Percentiles rank a stretch among this genome's conserved stretches.
phyloP scores from a whole-genome alignment of 768 basidiomycete genomes.

The Lactarius quietus region DNA sequence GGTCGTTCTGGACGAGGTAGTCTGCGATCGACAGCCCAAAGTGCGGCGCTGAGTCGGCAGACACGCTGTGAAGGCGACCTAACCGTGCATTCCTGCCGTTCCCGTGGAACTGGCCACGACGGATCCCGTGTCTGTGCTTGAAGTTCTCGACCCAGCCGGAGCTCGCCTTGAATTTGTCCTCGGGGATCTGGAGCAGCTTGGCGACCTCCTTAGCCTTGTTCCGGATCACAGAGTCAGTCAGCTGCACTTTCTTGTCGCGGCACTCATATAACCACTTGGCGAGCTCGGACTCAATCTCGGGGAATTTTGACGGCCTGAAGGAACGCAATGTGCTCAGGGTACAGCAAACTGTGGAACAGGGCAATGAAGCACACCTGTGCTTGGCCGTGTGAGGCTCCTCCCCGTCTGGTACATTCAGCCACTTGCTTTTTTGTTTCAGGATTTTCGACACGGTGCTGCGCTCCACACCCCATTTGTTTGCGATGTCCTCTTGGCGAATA shows the following conservation, averaged over 20 bases:
- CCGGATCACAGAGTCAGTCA: slow-evolving; percentile 66
- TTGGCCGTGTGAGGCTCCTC: slow-evolving; percentile 60
- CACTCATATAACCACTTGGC: slow-evolving; percentile 57
- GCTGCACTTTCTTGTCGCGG: slow-evolving; percentile 42
- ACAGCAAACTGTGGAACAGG: neutral
- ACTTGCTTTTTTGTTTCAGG: slow-evolving; percentile 77
- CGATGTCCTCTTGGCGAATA: slow-evolving; percentile 82
- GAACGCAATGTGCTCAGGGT: slow-evolving; percentile 20
- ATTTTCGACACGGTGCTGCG: slow-evolving; percentile 95
- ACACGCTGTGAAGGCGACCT: slow-evolving; percentile 17
- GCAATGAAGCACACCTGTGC: slow-evolving; percentile 49
- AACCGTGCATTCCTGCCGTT: slow-evolving; percentile 33
- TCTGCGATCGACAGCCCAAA: slow-evolving; percentile 24
- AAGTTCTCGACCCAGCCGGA: slow-evolving; percentile 92
- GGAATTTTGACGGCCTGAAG: slow-evolving; percentile 73
- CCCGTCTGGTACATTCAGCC: slow-evolving; percentile 66
- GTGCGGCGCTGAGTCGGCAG: slow-evolving; percentile 15
- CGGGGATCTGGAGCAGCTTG: slow-evolving; percentile 47
- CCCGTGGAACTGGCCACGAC: slow-evolving; percentile 56
- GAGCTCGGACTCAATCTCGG: slow-evolving; percentile 66
- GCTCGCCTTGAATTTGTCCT: slow-evolving; percentile 86
- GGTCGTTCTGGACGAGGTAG: slow-evolving; percentile 18
- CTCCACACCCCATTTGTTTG: slow-evolving; percentile 69
- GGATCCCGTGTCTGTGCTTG: slow-evolving; percentile 77
- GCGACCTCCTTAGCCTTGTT: slow-evolving; percentile 68